Base-by-base conservation (phyloP, 352 stramenopile genomes). In the Peronosclerospora sorghi region DNA sequence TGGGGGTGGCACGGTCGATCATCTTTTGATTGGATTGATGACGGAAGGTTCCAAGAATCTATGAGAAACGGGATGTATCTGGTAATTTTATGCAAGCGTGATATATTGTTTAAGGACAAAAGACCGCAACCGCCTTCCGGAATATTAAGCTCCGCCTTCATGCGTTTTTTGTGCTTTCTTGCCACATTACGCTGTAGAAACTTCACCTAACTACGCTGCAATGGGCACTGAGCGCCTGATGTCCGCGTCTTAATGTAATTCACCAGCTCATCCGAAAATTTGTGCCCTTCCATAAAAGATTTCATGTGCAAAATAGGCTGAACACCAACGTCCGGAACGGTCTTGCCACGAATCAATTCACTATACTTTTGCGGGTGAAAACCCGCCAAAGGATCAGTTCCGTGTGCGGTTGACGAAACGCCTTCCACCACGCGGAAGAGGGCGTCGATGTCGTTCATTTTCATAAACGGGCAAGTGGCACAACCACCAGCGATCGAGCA, bases 401-500 rank as follows among this genome's bases (percentile, higher is more conserved):
- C 57, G 1, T 46, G 51, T 2, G 46, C 35, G 17, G 66, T 54
- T 2, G 53, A 29, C 19, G 64, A 70, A 6, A 83, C 75, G 8
- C 74, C 62, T 48, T 94, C 78, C 32, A 56, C 68, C 37, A 98
- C 82, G 50, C 96, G 77, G 52, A 96, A 86, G 8, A 98, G 65
- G n/a, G 91, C 84, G 53, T 98, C 93, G 29, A 98, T 82, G 68
- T 97, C 88, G 70, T 98, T 98, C 94, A 98, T 98, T 69, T 98
- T 98, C 95, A 98, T 98, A 54, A 97, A 98, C 4, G 95, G 95
- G 41, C 95, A 98, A 8, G 95, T 98, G 12, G 95, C 95, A 50
- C 95, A 98, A 36, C 95, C 95, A 18, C 95, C 95, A 18, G 92
- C 90, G 39, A 90, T 97, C n/a, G 83, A 96, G 68, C 95, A 98